Conservation (phyloP, 2,329 filamentous ascomycete genomes). For the Drechslerella coelobrocha region DNA sequence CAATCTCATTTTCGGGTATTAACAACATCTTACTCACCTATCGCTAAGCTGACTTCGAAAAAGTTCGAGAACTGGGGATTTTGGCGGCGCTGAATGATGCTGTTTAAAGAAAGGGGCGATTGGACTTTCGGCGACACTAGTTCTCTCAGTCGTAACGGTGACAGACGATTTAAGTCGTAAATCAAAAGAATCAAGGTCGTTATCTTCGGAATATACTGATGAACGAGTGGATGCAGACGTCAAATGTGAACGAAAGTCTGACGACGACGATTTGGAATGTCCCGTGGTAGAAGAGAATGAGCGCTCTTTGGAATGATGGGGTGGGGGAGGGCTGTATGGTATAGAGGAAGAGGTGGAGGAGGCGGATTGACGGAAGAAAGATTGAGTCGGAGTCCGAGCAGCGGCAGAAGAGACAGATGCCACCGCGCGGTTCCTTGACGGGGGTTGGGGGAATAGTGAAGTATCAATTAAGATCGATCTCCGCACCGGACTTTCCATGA, state of each 20-base stretch:
- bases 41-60: conserved; percentile 41
- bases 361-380: conserved; percentile 50
- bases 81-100: conserved; percentile 44
- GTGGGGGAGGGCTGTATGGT: conserved; percentile 34
- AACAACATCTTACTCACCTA: conserved; percentile 28
- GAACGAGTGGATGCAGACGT: conserved; percentile 46
- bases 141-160: conserved; percentile 30
- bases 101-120: conserved; percentile 38
- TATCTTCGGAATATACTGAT: conserved; percentile 49
- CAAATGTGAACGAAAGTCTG: conserved; percentile 50
- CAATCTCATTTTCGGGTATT: background rate
- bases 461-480: conserved; percentile 50
- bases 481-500: conserved; percentile 47
- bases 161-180: conserved; percentile 37
- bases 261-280: conserved; percentile 48
- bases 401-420: conserved; percentile 24
- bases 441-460: conserved; percentile 50
- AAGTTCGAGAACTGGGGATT: conserved; percentile 46
- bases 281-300: conserved; percentile 41
- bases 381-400: conserved; percentile 44
- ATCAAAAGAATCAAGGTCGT: conserved; percentile 44
- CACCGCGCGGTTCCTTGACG: conserved; percentile 39
- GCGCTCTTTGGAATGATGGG: conserved; percentile 46
- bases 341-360: conserved; percentile 50
- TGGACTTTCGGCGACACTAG: conserved; percentile 36